Evolutionary conservation across 345 rosid genomes (phyloP).

Genomic region (Gossypium anomalum): DNA sequence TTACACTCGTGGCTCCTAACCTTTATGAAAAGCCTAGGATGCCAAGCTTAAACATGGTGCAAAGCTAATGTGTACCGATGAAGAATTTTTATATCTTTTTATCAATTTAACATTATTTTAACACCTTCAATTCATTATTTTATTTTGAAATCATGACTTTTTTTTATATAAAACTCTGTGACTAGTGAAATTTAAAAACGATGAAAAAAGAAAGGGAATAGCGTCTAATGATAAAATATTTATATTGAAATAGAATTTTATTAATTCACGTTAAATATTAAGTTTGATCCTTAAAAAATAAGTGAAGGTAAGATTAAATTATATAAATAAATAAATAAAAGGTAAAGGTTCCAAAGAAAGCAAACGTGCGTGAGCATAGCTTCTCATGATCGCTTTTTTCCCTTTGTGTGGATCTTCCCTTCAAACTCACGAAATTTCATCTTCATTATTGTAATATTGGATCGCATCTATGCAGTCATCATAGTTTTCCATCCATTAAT

Average conservation of each 20-base stretch:
- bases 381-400: constrained; percentile 16
- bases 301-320: no score
- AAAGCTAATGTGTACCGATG: constrained; percentile 4
- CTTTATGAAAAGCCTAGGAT: constrained; percentile 23
- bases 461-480: not conserved
- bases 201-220: no score
- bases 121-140: no score
- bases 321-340: not conserved
- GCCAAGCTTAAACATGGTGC: constrained; percentile 9
- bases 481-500: not conserved
- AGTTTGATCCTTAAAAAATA: no score
- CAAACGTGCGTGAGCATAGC: constrained; percentile 22
- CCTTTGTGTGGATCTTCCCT: constrained; percentile 22
- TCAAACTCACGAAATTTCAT: constrained; percentile 28
- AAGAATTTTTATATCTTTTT: not conserved
- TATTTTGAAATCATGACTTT: no score
- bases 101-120: not conserved
- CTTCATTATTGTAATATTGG: constrained; percentile 12
- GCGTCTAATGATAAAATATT: no score
- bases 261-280: no score
- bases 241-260: no score
- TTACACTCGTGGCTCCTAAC: constrained; percentile 44
- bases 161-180: no score
- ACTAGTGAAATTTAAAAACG: no score
- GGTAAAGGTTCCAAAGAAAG: constrained; percentile 14